Evolutionary conservation across 1,139 yeast species (phyloP).

Genomic region (Scheffersomyces illinoinensis): DNA sequence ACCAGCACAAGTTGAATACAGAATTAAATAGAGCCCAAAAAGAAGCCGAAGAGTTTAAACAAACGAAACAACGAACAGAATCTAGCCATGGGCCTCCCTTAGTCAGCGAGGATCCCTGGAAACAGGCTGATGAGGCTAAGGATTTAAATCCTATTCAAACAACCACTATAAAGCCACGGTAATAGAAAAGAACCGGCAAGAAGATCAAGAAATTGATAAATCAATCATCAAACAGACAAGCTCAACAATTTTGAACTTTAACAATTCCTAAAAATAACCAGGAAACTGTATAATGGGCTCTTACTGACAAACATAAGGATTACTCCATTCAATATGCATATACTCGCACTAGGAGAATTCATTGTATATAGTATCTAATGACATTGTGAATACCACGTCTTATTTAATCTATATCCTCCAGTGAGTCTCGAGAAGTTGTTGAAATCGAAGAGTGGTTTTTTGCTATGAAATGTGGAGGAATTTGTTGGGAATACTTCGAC

Average conservation of each 20-base stretch:
- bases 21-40: constrained; percentile 36
- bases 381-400: not conserved
- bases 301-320: constrained; percentile 2
- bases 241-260: too few species aligned
- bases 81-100: not conserved
- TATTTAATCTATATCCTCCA: not conserved
- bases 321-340: not conserved
- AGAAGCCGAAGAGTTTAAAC: constrained; percentile 15
- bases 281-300: not conserved
- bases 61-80: not conserved
- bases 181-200: not conserved
- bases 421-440: not conserved
- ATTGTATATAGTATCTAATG: not conserved
- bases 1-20: constrained; percentile 27
- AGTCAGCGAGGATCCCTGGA: constrained; percentile 34
- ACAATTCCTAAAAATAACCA: not conserved
- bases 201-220: not conserved
- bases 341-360: not conserved
- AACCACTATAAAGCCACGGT: constrained; percentile 34
- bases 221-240: not conserved
- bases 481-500: not conserved
- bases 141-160: constrained; percentile 35
- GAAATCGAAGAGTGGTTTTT: not conserved
- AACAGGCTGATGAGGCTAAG: constrained; percentile 32
- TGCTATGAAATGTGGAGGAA: not conserved